These are phyloP conservation scores for Macadamia integrifolia DNA, from an alignment of 164 flowering plant genomes.

Conservation along the genomic window DNA sequence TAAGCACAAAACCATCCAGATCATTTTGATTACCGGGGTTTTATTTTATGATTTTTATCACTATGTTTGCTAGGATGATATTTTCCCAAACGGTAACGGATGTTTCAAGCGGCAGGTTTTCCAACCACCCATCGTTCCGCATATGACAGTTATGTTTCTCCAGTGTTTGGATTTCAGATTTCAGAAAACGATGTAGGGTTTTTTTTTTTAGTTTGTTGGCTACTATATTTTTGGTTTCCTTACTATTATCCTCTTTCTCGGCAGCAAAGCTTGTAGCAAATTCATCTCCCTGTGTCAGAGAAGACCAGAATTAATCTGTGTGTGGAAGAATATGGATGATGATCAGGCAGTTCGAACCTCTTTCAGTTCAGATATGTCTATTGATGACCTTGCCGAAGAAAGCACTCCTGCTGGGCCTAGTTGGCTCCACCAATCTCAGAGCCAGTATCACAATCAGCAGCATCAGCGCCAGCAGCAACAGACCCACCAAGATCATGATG, in stretches of 20 bases:
- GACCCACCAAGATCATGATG: slow-evolving; percentile 13
- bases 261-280: slow-evolving; percentile 83
- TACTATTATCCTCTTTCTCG: not conserved
- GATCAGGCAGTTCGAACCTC: slow-evolving; percentile 34
- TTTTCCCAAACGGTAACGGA: too few species aligned
- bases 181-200: too few species aligned
- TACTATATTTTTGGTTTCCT: too few species aligned
- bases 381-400: not conserved
- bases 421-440: not conserved
- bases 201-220: too few species aligned
- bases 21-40: too few species aligned
- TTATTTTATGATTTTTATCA: too few species aligned
- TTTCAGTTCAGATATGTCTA: slow-evolving; percentile 12
- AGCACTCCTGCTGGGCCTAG: not conserved
- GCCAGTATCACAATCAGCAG: slow-evolving; percentile 12
- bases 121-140: too few species aligned
- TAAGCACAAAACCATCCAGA: too few species aligned
- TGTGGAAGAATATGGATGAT: slow-evolving; percentile 39
- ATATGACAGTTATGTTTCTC: too few species aligned
- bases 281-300: slow-evolving; percentile 58
- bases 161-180: too few species aligned
- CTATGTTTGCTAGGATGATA: too few species aligned
- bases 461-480: slow-evolving; percentile 15
- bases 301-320: slow-evolving; percentile 54
- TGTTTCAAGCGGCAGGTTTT: too few species aligned